A percentile compares a stretch with the other conserved stretches of the same genome.
These are phyloP conservation scores for Podospora fimiseda DNA, from an alignment of 495 filamentous ascomycete genomes.

Conservation along the genomic window DNA sequence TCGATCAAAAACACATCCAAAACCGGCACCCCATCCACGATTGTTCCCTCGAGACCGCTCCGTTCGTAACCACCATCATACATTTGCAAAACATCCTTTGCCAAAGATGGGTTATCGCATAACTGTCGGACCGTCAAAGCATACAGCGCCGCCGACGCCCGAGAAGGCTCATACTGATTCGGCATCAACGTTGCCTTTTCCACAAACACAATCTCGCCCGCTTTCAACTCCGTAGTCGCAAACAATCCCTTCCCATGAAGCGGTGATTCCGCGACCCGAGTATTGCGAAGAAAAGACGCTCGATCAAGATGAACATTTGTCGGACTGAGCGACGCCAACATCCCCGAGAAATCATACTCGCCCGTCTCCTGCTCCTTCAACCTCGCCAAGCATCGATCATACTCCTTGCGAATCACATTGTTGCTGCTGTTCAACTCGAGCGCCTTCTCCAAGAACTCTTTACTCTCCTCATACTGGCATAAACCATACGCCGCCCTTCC, in stretches of 20 bases:
- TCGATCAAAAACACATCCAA: conserved; percentile 48
- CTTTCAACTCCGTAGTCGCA: conserved; percentile 39
- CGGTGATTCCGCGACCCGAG: conserved; percentile 11
- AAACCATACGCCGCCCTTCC: conserved; percentile 45
- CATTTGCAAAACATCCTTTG: conserved; percentile 33
- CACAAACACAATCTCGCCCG: conserved; percentile 46
- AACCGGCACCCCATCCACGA: conserved; percentile 41
- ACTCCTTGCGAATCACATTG: conserved; percentile 24
- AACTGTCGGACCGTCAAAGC: conserved; percentile 40
- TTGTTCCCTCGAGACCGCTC: conserved; percentile 24
- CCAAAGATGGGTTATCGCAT: conserved; percentile 43
- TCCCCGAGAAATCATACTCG: conserved; percentile 38
- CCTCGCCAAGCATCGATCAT: conserved; percentile 29
- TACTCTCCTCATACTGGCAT: conserved; percentile 29
- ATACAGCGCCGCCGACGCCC: conserved; percentile 38
- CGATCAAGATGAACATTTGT: conserved; percentile 35
- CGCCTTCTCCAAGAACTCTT: conserved; percentile 25
- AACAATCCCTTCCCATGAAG: conserved; percentile 44
- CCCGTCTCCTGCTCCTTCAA: conserved; percentile 35
- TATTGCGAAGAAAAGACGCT: conserved; percentile 34
- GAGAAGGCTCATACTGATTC: conserved; percentile 27
- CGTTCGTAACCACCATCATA: conserved; percentile 34
- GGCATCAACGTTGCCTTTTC: conserved; percentile 48
- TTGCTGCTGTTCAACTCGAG: conserved; percentile 28
- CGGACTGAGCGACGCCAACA: conserved; percentile 30